Evolutionary conservation across 1,139 yeast genomes (phyloP), one percentile per base, ranked within the genome.

Genomic region (Debaryomycetaceae sp.): DNA sequence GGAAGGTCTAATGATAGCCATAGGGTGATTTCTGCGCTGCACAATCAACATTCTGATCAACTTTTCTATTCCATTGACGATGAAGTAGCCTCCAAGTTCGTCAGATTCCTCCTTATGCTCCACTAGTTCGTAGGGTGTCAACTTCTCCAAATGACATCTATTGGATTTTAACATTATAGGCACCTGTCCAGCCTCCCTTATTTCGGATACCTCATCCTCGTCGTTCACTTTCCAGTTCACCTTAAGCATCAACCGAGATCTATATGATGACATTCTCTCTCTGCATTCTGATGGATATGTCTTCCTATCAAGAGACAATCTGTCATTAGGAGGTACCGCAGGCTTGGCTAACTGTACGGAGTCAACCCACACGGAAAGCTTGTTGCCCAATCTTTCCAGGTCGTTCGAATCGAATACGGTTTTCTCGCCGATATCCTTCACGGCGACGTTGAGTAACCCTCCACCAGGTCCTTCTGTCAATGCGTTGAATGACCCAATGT

Each of bases 21-120:
- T 89, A 20, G 98, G 96, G 63, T 90, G 98, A 66, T 95, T 93
- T 67, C 99, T 80, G 68, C 98, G 85, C 70, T 93, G 99, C 20
- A 93, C 97, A 73, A 93, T 90, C 66, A 95, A 81, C 98, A 93
- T 89, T 71, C 99, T 88, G 58, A 93, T 83, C 58, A 93, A 76
- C 68, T 93, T 95, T 66, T 93, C 99, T 56, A 91, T 90, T 74
- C 99, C 99, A 63, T 93, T 93, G 48, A 93, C 93, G 54, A 93
- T 81, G 64, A 95, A 93, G 66, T 93, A 93, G 34, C 99, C 99
- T 50, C 99, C 99, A 50, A 90, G 72, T 65, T 93, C 99, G 63
- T 95, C 99, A 38, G 90, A 79, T 66, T 95, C 99, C 68, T 93
- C 99, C 62, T 85, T 85, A 47, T 74, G 76, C 23, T 76, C 69